Conservation (phyloP, 768 basidiomycete genomes). For the Termitomyces sp. region DNA sequence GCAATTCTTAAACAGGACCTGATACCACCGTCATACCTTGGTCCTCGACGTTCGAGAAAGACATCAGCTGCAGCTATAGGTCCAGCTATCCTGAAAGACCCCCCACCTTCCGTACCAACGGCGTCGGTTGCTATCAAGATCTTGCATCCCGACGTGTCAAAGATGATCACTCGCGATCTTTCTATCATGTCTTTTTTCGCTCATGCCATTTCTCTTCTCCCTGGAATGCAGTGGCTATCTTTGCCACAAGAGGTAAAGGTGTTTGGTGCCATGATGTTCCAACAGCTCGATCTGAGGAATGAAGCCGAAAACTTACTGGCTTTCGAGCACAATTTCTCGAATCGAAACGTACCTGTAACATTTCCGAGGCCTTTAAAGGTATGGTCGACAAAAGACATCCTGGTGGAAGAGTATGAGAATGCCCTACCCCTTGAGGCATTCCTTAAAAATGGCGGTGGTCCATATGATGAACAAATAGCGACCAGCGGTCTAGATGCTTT, state of each 20-base stretch:
- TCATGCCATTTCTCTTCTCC: conserved; percentile 67
- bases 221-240: conserved; percentile 96
- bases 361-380: conserved; percentile 86
- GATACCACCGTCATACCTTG: conserved; percentile 80
- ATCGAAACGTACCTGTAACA: conserved; percentile 74
- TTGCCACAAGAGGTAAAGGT: conserved; percentile 93
- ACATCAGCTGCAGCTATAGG: conserved; percentile 42
- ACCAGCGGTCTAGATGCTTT: conserved; percentile 95
- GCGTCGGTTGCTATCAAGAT: conserved; percentile 94
- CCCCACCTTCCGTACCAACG: conserved; percentile 71
- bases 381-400: conserved; percentile 77
- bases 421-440: conserved; percentile 88
- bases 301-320: conserved; percentile 84
- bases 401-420: conserved; percentile 93
- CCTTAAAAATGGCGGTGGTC: conserved; percentile 86
- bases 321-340: conserved; percentile 85
- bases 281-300: conserved; percentile 85
- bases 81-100: conserved; percentile 58
- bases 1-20: conserved; percentile 82
- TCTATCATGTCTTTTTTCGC: conserved; percentile 96
- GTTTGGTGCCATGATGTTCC: conserved; percentile 95
- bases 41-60: conserved; percentile 61
- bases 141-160: conserved; percentile 81
- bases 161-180: conserved; percentile 85
- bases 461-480: conserved; percentile 85